Conservation (phyloP, 257 asterid species). For the Verbena officinalis region DNA sequence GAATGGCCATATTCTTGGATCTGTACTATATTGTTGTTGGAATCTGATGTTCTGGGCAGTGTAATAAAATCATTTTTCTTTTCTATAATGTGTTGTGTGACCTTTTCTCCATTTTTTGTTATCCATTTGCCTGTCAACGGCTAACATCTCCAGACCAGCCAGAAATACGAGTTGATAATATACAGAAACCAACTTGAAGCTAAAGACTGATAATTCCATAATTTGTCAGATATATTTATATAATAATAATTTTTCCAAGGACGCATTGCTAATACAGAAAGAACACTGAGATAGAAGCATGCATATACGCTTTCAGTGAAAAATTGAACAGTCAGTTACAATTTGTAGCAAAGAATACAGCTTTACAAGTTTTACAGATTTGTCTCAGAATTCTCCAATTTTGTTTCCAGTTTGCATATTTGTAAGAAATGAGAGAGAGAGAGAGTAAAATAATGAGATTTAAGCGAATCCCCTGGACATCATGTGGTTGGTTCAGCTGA, state of each 20-base stretch:
- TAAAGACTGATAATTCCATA: too few species aligned
- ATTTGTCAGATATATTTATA: too few species aligned
- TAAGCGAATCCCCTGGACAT: slow-evolving; percentile 1
- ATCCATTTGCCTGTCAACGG: background rate
- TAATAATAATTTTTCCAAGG: too few species aligned
- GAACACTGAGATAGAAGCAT: too few species aligned
- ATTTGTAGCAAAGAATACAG: background rate
- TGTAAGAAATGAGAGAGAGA: background rate
- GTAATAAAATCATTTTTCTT: slow-evolving; percentile 18
- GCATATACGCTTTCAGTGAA: too few species aligned
- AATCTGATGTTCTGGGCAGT: background rate
- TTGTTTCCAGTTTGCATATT: slow-evolving; percentile 5
- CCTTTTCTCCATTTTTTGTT: background rate
- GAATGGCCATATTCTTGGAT: background rate
- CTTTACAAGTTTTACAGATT: slow-evolving; percentile 31
- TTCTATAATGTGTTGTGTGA: background rate
- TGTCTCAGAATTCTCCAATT: slow-evolving; percentile 21
- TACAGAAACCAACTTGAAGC: too few species aligned
- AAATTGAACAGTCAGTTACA: background rate
- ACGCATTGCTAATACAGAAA: background rate
- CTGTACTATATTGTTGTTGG: background rate
- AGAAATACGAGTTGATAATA: too few species aligned
- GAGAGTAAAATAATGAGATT: slow-evolving; percentile 13
- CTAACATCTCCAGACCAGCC: background rate
- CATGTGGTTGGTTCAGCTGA: slow-evolving; percentile 51